These are phyloP conservation scores for Cardamine resedifolia DNA, from an alignment of 345 rosid species.

Conservation along the genomic window DNA sequence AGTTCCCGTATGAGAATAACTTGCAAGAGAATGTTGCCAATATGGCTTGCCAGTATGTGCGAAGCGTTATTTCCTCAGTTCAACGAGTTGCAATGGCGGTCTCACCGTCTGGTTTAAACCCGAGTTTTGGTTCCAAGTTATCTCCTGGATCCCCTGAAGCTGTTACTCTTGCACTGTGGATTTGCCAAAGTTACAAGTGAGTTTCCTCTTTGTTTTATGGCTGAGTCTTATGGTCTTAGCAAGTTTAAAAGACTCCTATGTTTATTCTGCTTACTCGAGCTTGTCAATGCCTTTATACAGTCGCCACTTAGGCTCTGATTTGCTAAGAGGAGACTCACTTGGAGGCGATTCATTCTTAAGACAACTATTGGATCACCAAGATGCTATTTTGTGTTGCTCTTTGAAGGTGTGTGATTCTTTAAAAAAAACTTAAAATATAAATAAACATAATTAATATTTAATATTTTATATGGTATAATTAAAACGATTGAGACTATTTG, in stretches of 20 bases:
- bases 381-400: constrained; percentile 87
- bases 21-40: neutral
- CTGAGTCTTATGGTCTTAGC: neutral
- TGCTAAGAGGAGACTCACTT: neutral
- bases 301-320: neutral
- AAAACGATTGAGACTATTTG: no score
- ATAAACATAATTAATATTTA: neutral
- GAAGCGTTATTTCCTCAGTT: neutral
- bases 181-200: neutral
- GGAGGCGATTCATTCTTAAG: constrained; percentile 56
- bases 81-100: neutral
- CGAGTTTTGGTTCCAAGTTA: neutral
- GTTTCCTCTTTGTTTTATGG: neutral
- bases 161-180: neutral
- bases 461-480: no score
- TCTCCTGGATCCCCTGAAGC: neutral
- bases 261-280: neutral
- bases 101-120: neutral
- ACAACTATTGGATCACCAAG: constrained; percentile 76
- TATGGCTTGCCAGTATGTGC: neutral
- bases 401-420: constrained; percentile 60
- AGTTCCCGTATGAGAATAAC: neutral
- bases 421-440: neutral
- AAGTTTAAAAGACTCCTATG: neutral
- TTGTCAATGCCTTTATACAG: neutral